Evolutionary conservation across 75 land plant species (phyloP).

Genomic region (Adiantum capillusveneris): DNA sequence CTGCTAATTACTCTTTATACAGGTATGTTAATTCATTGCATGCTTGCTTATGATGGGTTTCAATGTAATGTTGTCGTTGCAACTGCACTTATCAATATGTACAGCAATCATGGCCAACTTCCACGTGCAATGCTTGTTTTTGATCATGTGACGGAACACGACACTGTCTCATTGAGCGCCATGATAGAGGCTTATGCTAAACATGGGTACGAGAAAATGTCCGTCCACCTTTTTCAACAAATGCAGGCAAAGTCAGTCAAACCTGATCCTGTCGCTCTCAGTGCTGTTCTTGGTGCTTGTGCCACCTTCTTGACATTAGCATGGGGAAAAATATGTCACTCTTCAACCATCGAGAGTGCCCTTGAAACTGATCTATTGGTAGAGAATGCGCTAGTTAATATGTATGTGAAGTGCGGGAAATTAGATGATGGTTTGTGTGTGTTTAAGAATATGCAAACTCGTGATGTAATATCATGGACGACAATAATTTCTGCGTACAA

Average conservation of each 20-base stretch:
- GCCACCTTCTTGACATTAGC: slow-evolving; percentile 31
- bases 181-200: slow-evolving; percentile 35
- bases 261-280: slow-evolving; percentile 46
- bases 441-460: slow-evolving; percentile 27
- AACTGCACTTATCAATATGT: slow-evolving; percentile 17
- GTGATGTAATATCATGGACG: slow-evolving; percentile 42
- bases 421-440: slow-evolving; percentile 32
- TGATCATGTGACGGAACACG: slow-evolving; percentile 12
- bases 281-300: slow-evolving; percentile 47
- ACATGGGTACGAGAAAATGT: slow-evolving; percentile 21
- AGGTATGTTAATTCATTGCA: slow-evolving; percentile 21
- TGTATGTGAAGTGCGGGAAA: slow-evolving; percentile 54
- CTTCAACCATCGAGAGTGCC: slow-evolving; percentile 27
- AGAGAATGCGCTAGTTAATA: slow-evolving; percentile 42
- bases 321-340: slow-evolving; percentile 56
- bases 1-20: background rate
- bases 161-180: slow-evolving; percentile 35
- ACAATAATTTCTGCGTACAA: slow-evolving; percentile 51
- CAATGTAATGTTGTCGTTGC: background rate
- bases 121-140: slow-evolving; percentile 16
- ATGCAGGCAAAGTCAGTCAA: slow-evolving; percentile 17
- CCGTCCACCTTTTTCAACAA: slow-evolving; percentile 24
- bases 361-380: slow-evolving; percentile 20
- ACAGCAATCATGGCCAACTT: slow-evolving; percentile 5
- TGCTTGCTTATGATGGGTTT: background rate